Base-by-base conservation (phyloP, 805 yeast species). In the Lachancea fermentati region DNA sequence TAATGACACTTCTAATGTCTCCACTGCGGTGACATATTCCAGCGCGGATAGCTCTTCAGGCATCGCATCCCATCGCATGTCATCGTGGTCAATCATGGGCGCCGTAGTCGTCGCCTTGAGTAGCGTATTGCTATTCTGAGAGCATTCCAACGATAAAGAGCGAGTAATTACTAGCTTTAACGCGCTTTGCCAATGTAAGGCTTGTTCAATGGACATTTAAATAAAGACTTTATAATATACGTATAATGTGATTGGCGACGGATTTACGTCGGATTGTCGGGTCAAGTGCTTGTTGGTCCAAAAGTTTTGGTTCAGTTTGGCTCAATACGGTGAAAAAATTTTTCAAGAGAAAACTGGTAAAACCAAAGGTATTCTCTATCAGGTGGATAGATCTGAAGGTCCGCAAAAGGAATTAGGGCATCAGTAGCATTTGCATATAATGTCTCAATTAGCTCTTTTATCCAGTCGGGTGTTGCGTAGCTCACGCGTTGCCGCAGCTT, bases 51-150 rank as follows among this genome's bases (percentile, higher is more conserved):
- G 34, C 19, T 39, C 42, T 2, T 18, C 38, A 3, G 42, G 37
- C 8, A 26, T 29, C 4, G 17, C 28, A 7, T 28, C 36, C 15
- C 12, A 19, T 12, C 28, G 37, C 19, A 7, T 34, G 4, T 33
- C 37, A 3, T 29, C 42, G 6, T 39, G 42, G 42, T 39, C 42
- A 8, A 29, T 34, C 12, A 34, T 39, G 37, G 42, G 42, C 3
- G 42, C 42, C 15, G 42, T 34, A 16, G 18, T 39, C 2, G 25
- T 39, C 8, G 32, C 34, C 13, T 24, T 39, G 12, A 39, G 42
- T 19, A 32, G 42, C 4, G 38, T 30, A 16, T 17, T 18, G 9
- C 34, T 39, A 3, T 39, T 39, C 24, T 39, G 30, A 30, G 4
- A 7, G 14, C 3, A 8, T 9, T 13, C 26, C 7, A 22, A 22